Evolutionary conservation across 78 protist genomes (phyloP).

Genomic region (Cavenderia fasciculata): DNA sequence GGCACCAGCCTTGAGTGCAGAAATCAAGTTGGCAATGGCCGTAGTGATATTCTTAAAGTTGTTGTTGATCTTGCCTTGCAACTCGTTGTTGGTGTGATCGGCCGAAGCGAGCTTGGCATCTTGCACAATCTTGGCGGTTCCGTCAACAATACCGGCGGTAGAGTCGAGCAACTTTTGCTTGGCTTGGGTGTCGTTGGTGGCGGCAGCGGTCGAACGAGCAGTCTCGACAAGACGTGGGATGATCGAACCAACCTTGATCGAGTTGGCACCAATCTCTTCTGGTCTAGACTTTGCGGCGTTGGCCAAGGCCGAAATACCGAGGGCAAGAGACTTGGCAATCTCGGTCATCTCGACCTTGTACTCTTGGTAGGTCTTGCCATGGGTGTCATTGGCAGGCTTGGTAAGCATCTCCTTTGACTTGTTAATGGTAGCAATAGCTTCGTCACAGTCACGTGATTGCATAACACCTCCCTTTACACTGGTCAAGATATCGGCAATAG

Average conservation of each 20-base stretch:
- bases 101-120: slow-evolving; percentile 76
- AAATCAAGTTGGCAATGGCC: slow-evolving; percentile 50
- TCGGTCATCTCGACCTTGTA: slow-evolving; percentile 63
- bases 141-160: slow-evolving; percentile 64
- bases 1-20: slow-evolving; percentile 75
- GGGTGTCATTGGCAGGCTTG: slow-evolving; percentile 55
- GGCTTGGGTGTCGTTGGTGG: slow-evolving; percentile 63
- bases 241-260: slow-evolving; percentile 60
- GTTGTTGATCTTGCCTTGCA: slow-evolving; percentile 60
- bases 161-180: slow-evolving; percentile 59
- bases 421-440: slow-evolving; percentile 55
- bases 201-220: slow-evolving; percentile 70
- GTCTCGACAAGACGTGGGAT: slow-evolving; percentile 72
- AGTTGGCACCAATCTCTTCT: slow-evolving; percentile 68
- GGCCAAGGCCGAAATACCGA: slow-evolving; percentile 63
- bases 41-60: slow-evolving; percentile 77
- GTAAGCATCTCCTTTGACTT: slow-evolving; percentile 53
- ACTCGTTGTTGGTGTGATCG: slow-evolving; percentile 51
- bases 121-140: slow-evolving; percentile 47
- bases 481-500: slow-evolving; percentile 64
- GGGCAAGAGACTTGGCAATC: slow-evolving; percentile 65
- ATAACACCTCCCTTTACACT: slow-evolving; percentile 81
- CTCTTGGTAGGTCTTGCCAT: slow-evolving; percentile 74
- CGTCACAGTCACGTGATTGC: slow-evolving; percentile 82
- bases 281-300: slow-evolving; percentile 72